Conservation (phyloP, 257 asterid species). For the Nicotiana tomentosiformis region DNA sequence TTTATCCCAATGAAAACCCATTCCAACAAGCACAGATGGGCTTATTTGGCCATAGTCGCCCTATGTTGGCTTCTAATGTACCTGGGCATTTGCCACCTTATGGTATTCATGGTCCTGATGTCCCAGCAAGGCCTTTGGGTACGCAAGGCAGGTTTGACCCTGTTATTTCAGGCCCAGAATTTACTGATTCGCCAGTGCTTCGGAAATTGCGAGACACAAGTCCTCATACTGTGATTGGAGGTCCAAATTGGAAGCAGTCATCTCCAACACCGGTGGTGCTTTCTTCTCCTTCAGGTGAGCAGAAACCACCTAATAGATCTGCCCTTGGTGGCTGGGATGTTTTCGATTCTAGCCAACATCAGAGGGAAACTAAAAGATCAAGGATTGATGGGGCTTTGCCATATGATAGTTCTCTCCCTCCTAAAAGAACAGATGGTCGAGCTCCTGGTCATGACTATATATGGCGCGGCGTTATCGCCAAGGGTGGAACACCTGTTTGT, state of each 20-base stretch:
- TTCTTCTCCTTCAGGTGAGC: constrained; percentile 56
- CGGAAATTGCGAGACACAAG: constrained; percentile 43
- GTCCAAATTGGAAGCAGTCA: constrained; percentile 65
- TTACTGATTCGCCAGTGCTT: constrained; percentile 31
- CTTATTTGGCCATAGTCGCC: constrained; percentile 46
- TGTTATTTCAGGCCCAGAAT: constrained; percentile 37
- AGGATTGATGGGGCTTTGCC: constrained; percentile 46
- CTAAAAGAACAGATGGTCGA: constrained; percentile 38
- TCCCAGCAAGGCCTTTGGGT: constrained; percentile 45
- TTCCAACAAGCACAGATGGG: constrained; percentile 66
- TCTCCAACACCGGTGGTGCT: constrained; percentile 62
- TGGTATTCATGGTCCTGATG: constrained; percentile 60
- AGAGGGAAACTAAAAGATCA: constrained; percentile 76
- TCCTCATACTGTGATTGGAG: constrained; percentile 50
- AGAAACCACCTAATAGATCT: constrained; percentile 37
- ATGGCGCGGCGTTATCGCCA: constrained; percentile 92
- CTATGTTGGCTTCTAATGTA: constrained; percentile 41
- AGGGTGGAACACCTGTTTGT: constrained; percentile 93
- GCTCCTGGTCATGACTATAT: constrained; percentile 47
- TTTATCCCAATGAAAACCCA: constrained; percentile 35
- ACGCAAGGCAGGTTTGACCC: constrained; percentile 54
- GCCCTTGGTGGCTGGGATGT: constrained; percentile 66
- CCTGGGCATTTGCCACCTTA: constrained; percentile 37
- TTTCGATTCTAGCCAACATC: constrained; percentile 55
- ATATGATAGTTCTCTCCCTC: constrained; percentile 31